Base-by-base conservation (phyloP, 805 yeast species). In the Hanseniaspora vineae region DNA sequence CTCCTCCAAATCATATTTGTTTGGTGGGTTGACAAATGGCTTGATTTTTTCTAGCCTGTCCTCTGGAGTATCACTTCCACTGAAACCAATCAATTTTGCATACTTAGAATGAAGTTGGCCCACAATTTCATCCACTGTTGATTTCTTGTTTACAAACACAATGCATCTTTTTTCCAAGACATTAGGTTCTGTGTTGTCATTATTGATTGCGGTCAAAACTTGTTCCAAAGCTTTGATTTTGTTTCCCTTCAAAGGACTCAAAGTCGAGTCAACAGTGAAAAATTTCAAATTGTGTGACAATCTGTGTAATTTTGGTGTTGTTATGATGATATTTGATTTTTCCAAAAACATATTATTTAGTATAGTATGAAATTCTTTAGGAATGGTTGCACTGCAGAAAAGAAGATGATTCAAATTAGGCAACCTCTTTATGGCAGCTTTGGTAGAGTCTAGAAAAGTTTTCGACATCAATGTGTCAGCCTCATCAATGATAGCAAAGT, bases 351-450 rank as follows among this genome's bases (percentile, higher is more conserved):
- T 56, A 40, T 67, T 68, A 4, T 69, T 62, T 48, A 89, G 65
- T 1, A 82, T 74, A 47, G 74, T 73, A 49, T 81, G 80, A 58
- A 88, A 86, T 50, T 77, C 80, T 31, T 76, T 73, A 0, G 97
- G 95, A 33, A 92, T 81, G 0, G 98, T 90, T 0, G 97, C 97
- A 1, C 95, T 81, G 50, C 90, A 85, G 54, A 90, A 76, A 0
- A 89, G 72, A 19, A 87, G 62, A 51, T 85, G 83, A 44, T 69
- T 71, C 39, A 83, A 65, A 50, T 75, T 73, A 17, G 76, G 69
- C 66, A 79, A 70, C 44, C 63, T 54, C 19, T 64, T 68, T 13
- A 87, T 65, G 1, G 77, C 74, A 2, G 68, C 62, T 51, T 77
- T 72, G 2, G 96, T 84, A 44, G 77, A 80, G 23, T 72, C 72